These are phyloP conservation scores for Aspergillus fumigatus DNA, from an alignment of 2,329 filamentous ascomycete genomes.

Conservation along the genomic window DNA sequence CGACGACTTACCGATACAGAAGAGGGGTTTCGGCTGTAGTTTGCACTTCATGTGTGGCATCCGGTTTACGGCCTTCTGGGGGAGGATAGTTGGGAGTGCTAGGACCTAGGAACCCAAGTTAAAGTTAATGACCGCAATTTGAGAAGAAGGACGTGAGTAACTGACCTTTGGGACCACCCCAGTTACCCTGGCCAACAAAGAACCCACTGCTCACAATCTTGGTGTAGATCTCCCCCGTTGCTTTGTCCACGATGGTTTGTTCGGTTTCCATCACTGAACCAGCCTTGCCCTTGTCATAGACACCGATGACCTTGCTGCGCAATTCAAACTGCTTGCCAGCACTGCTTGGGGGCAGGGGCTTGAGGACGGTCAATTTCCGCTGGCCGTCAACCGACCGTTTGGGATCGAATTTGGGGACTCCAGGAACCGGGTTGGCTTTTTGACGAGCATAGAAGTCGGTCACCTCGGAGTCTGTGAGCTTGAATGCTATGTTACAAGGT, in stretches of 20 bases:
- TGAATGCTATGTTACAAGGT: slow-evolving; percentile 57
- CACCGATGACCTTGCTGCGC: slow-evolving; percentile 71
- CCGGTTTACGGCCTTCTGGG: slow-evolving; percentile 66
- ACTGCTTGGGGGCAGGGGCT: slow-evolving; percentile 68
- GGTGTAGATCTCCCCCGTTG: slow-evolving; percentile 65
- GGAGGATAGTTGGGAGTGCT: slow-evolving; percentile 74
- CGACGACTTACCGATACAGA: slow-evolving; percentile 57
- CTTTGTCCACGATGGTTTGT: slow-evolving; percentile 67
- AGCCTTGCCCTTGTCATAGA: slow-evolving; percentile 85
- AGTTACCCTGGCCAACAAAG: slow-evolving; percentile 74
- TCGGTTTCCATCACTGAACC: slow-evolving; percentile 79
- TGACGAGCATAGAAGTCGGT: slow-evolving; percentile 77
- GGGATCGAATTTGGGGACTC: slow-evolving; percentile 71
- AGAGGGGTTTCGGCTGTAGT: slow-evolving; percentile 68
- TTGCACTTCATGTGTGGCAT: slow-evolving; percentile 65
- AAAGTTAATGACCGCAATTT: slow-evolving; percentile 5
- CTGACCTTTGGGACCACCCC: slow-evolving; percentile 83
- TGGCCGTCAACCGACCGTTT: slow-evolving; percentile 77
- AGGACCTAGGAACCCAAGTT: slow-evolving; percentile 43
- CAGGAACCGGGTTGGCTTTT: slow-evolving; percentile 63
- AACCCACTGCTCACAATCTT: slow-evolving; percentile 68
- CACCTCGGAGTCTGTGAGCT: slow-evolving; percentile 68
- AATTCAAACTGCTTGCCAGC: slow-evolving; percentile 70
- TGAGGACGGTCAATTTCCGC: slow-evolving; percentile 71
- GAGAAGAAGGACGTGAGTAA: background rate